Evolutionary conservation across 345 rosid species (phyloP).

Genomic region (Conringia planisiliqua): DNA sequence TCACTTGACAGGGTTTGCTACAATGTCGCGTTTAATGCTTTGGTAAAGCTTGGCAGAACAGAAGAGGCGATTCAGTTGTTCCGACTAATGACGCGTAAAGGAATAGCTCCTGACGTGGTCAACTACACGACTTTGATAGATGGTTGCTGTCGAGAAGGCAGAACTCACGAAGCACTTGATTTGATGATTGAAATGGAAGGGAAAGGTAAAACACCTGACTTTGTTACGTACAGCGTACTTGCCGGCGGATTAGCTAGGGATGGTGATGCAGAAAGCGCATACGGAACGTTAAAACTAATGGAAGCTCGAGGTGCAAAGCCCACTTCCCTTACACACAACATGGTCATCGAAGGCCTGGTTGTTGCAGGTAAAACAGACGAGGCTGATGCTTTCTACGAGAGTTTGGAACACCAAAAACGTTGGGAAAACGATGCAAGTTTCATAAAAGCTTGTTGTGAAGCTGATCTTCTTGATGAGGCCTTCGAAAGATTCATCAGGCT

Average conservation of each 20-base stretch:
- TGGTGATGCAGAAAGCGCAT: conserved; percentile 36
- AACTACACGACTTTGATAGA: conserved; percentile 66
- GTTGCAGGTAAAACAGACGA: conserved; percentile 49
- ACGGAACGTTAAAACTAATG: conserved; percentile 39
- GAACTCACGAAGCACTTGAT: conserved; percentile 37
- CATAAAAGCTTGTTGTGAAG: conserved; percentile 53
- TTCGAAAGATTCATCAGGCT: conserved; percentile 40
- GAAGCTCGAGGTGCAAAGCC: conserved; percentile 48
- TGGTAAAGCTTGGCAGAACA: conserved; percentile 59
- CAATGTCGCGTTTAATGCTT: conserved; percentile 48
- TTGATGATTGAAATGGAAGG: conserved; percentile 51
- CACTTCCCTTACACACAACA: conserved; percentile 39
- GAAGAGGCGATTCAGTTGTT: conserved; percentile 51
- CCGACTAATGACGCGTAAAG: conserved; percentile 50
- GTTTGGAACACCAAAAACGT: conserved; percentile 39
- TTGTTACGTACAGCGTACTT: conserved; percentile 50
- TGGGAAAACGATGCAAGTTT: conserved; percentile 43
- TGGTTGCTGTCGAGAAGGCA: conserved; percentile 55
- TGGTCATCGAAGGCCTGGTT: conserved; percentile 69
- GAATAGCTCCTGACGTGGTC: conserved; percentile 46
- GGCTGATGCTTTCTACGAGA: conserved; percentile 51
- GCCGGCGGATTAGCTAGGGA: conserved; percentile 51
- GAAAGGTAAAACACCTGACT: conserved; percentile 46
- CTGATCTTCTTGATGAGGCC: conserved; percentile 42
- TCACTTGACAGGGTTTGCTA: conserved; percentile 57